Base-by-base conservation (phyloP, 2,329 filamentous ascomycete species). In the Ophiostoma ulmi region DNA sequence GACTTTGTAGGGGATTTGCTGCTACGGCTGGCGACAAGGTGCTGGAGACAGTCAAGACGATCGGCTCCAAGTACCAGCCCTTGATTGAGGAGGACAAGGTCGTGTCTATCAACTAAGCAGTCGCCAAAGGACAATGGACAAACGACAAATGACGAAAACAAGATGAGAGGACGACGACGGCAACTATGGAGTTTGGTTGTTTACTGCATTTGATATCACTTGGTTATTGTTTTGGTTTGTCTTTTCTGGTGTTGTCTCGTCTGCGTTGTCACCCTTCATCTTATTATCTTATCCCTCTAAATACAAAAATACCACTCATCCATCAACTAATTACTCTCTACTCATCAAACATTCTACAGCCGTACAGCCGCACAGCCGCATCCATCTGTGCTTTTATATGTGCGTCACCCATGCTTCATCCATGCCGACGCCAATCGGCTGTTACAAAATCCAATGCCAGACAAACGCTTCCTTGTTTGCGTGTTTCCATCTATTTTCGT, bases 81-180 rank as follows among this genome's bases (percentile, higher is more conserved):
- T 78, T 84, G 39, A 87, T 97, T 73, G 93, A 97, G 80, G 88
- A 94, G 76, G 93, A 97, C 77, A 83, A 90, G 77, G 80, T 89
- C 36, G 86, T 95, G 68, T 83, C 86, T 14, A 82, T 83, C 20
- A 69, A 73, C 35, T 74, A 69, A 68, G 17, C 10, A n/a, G 5
- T n/a, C 31, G 31, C 2, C 31, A 31, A 31, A 31, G 31, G 14
- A 7, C 7, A 48, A 22, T 2, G 39, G 48, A 55, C 48, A 14
- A 31, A 36, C 26, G 58, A 55, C 48, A 14, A 31, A 36, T 13
- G 58, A 63, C 14, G 1, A 7, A 6, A 6, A 48, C 17, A 20
- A 48, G 44, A 48, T 7, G 31, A 31, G 55, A 61, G 5, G 55
- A 61, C 7, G 26, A 39, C 10, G 61, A 22, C 35, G 63, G 31